phyloP scores from a whole-genome alignment of 2,329 filamentous ascomycete genomes.

The Colletotrichum sp. region DNA sequence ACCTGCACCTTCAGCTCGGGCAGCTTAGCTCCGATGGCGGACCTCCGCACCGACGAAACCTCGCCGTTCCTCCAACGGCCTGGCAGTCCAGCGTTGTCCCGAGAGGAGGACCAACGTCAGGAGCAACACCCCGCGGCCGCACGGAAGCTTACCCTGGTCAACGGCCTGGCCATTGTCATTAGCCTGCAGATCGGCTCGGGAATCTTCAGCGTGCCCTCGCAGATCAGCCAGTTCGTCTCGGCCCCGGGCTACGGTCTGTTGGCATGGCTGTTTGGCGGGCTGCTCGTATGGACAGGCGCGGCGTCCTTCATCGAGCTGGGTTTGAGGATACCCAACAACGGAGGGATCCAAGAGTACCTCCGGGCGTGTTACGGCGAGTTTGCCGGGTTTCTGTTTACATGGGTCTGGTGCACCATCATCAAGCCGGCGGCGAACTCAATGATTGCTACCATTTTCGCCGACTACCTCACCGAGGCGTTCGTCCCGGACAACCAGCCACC shows the following conservation, averaged over 20 bases:
- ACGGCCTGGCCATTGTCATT: conserved; percentile 47
- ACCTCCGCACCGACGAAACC: conserved; percentile 13
- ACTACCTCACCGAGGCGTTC: conserved; percentile 40
- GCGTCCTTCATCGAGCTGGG: conserved; percentile 53
- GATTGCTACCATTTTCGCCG: conserved; percentile 47
- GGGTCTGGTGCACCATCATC: conserved; percentile 47
- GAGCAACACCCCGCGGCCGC: neutral
- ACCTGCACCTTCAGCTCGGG: neutral
- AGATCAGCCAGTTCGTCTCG: conserved; percentile 45
- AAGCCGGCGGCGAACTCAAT: conserved; percentile 50
- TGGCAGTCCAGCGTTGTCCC: neutral
- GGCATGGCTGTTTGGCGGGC: conserved; percentile 46
- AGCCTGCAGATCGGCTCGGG: conserved; percentile 52
- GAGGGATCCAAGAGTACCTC: conserved; percentile 51
- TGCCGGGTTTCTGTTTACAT: conserved; percentile 47
- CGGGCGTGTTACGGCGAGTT: conserved; percentile 45
- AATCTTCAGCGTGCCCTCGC: conserved; percentile 50
- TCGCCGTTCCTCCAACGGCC: conserved; percentile 19
- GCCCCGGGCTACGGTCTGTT: conserved; percentile 46
- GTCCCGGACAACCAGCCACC: conserved; percentile 25
- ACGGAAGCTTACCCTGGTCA: conserved; percentile 26
- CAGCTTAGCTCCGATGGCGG: conserved; percentile 4
- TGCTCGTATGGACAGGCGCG: conserved; percentile 53
- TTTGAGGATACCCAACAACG: conserved; percentile 46
- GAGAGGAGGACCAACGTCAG: neutral